These are phyloP conservation scores for Monotropa hypopitys DNA, from an alignment of 179 eudicot species.

Conservation along the genomic window DNA sequence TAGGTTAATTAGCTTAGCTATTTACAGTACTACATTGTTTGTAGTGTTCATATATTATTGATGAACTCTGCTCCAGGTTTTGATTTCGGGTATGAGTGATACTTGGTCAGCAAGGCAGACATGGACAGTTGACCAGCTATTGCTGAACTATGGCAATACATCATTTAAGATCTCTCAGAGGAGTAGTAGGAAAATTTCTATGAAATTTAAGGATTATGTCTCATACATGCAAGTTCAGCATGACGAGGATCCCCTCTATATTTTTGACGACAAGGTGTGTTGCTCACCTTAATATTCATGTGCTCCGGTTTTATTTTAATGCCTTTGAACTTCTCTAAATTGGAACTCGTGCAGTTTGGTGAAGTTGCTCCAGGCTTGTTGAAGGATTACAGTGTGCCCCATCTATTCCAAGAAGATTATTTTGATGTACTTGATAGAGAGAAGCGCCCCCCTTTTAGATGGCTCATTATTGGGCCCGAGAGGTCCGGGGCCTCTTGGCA, in stretches of 20 bases:
- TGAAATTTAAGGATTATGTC: conserved; percentile 75
- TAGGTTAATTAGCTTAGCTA: background rate
- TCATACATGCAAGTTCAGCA: conserved; percentile 73
- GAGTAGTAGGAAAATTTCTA: conserved; percentile 53
- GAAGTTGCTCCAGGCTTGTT: conserved; percentile 68
- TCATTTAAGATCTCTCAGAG: conserved; percentile 72
- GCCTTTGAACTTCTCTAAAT: conserved; percentile 5
- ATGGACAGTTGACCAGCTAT: conserved; percentile 66
- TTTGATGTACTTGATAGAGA: conserved; percentile 71
- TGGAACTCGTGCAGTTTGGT: conserved; percentile 57
- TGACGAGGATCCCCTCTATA: conserved; percentile 96
- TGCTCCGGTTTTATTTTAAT: background rate
- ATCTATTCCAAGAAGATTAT: conserved; percentile 77
- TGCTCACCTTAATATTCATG: conserved; percentile 7
- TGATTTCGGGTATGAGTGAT: conserved; percentile 70
- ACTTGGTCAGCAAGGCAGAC: conserved; percentile 65
- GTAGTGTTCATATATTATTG: conserved; percentile 5
- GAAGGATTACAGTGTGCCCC: conserved; percentile 80
- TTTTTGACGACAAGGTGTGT: conserved; percentile 83
- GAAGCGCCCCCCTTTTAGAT: conserved; percentile 74
- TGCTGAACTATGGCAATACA: conserved; percentile 56
- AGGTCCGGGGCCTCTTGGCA: conserved; percentile 99
- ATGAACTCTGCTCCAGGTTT: conserved; percentile 39
- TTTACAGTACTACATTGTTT: background rate
- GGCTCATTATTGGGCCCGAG: conserved; percentile 97